Evolutionary conservation across 1,284 basidiomycete species (phyloP), one percentile per base, ranked within the genome.

Genomic region (Microbotryum silenes-acaulis): DNA sequence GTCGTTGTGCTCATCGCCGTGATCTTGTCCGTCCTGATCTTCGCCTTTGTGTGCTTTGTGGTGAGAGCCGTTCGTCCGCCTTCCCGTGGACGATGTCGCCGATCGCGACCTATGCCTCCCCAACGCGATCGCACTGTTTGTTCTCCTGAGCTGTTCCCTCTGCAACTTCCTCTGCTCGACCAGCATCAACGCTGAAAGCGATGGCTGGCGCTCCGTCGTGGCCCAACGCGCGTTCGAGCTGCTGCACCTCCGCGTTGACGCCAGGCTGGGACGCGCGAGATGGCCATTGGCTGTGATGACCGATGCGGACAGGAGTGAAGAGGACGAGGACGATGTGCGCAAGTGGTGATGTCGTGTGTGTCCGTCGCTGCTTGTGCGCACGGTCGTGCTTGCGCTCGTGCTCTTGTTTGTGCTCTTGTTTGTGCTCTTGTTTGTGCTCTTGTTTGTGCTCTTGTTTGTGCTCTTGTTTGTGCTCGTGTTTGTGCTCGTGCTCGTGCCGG

Each of bases 141-240:
- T 44, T 10, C n/a, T 25, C 45, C 27, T 54, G n/a, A 25, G 16
- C 51, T 53, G 51, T 31, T 53, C 33, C 29, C 33, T 25, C 27
- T 23, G 10, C 48, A 50, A 12, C 31, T 29, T 25, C 20, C 33
- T n/a, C 20, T 53, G 25, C 50, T 57, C 56, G 27, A 20, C 51
- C n/a, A 37, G 46, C 25, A 62, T 47, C 12, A 59, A 52, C 21
- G 54, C 46, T 5, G 51, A 47, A 12, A 57, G 52, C 25, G 51
- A 47, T 7, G 56, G 56, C 10, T 63, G 29, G 49, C 49, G 14
- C 25, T 51, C 25, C 23, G 25, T 25, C 49, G 25, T 50, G 14
- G 48, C 21, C 16, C 16, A 25, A 4, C 25, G 16, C 14, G 49
- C 25, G 8, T 29, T 51, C 49, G 37, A 42, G 37, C 37, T 16